Percentiles rank a stretch among this genome's conserved stretches.
Conservation (phyloP, 331 rosid genomes). For the Phaseolus coccineus region DNA sequence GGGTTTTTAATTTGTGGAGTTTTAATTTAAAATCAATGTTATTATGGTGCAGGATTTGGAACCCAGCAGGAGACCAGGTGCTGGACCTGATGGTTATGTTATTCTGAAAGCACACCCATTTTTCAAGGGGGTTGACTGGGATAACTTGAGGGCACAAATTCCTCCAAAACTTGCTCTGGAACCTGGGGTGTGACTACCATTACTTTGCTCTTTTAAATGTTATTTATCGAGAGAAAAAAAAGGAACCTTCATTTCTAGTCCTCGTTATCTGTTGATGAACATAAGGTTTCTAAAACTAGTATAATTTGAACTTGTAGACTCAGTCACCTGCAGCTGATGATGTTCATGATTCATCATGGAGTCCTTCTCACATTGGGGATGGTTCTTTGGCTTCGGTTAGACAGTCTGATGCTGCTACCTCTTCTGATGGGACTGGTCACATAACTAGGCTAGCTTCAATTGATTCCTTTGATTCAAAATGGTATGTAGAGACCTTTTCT, state of each 20-base stretch:
- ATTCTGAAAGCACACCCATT: constrained; percentile 80
- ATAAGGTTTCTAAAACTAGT: neutral
- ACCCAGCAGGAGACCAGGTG: constrained; percentile 89
- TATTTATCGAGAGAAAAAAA: constrained; percentile 30
- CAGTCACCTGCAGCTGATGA: constrained; percentile 65
- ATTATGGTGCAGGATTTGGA: constrained; percentile 80
- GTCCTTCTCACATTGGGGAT: constrained; percentile 87
- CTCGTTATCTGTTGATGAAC: constrained; percentile 31
- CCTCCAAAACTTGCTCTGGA: constrained; percentile 90
- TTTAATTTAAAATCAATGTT: constrained; percentile 18
- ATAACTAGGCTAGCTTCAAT: constrained; percentile 94
- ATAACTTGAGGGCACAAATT: constrained; percentile 59
- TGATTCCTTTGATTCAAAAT: constrained; percentile 97
- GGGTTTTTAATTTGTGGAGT: constrained; percentile 22
- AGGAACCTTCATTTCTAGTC: constrained; percentile 21
- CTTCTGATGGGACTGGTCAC: constrained; percentile 69
- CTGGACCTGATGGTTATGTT: constrained; percentile 85
- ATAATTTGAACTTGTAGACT: constrained; percentile 48
- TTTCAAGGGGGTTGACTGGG: constrained; percentile 88
- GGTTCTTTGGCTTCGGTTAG: constrained; percentile 50
- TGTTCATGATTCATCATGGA: constrained; percentile 73
- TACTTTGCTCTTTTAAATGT: constrained; percentile 39
- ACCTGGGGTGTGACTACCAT: constrained; percentile 58
- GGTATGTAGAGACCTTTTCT: constrained; percentile 55
- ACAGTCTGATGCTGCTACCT: constrained; percentile 70